Conservation (phyloP, 495 filamentous ascomycete genomes). For the Aspergillus asperescens region DNA sequence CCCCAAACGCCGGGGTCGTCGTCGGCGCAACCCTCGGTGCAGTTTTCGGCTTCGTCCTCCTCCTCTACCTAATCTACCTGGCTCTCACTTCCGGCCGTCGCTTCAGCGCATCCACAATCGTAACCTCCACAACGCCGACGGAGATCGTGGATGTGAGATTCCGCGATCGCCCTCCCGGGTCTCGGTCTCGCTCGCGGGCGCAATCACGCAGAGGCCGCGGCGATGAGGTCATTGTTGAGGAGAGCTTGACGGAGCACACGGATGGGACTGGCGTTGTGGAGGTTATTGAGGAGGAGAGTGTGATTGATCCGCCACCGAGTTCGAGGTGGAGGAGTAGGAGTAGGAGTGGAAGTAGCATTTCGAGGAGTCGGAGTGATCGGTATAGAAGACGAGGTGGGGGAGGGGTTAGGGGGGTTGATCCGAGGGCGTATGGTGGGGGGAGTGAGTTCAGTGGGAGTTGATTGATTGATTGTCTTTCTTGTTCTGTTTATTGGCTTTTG, state of each 20-base stretch:
- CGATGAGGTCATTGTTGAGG: constrained; percentile 20
- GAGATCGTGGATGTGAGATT: constrained; percentile 16
- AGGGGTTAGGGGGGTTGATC: constrained; percentile 19
- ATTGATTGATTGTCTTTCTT: constrained; percentile 18
- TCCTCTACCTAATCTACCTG: constrained; percentile 70
- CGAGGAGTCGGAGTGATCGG: constrained; percentile 2
- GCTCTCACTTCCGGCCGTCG: constrained; percentile 48
- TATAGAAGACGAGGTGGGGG: constrained; percentile 12
- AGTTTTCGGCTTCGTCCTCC: constrained; percentile 73
- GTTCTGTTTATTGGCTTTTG: not conserved
- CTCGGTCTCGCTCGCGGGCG: not conserved
- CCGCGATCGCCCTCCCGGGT: not conserved
- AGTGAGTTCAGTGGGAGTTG: constrained; percentile 30
- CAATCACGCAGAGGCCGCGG: not conserved
- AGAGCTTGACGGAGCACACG: constrained; percentile 20
- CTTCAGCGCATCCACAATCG: constrained; percentile 21
- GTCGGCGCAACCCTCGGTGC: constrained; percentile 78
- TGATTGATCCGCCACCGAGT: constrained; percentile 5
- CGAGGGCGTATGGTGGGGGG: constrained; percentile 22
- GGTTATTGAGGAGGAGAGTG: constrained; percentile 32
- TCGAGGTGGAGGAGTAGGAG: not conserved
- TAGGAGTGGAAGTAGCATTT: not conserved
- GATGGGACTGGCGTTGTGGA: constrained; percentile 28
- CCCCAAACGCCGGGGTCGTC: constrained; percentile 66
- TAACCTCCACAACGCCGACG: constrained; percentile 21